Evolutionary conservation across 139 green algal genomes (phyloP).

Genomic region (Monoraphidium neglectum): DNA sequence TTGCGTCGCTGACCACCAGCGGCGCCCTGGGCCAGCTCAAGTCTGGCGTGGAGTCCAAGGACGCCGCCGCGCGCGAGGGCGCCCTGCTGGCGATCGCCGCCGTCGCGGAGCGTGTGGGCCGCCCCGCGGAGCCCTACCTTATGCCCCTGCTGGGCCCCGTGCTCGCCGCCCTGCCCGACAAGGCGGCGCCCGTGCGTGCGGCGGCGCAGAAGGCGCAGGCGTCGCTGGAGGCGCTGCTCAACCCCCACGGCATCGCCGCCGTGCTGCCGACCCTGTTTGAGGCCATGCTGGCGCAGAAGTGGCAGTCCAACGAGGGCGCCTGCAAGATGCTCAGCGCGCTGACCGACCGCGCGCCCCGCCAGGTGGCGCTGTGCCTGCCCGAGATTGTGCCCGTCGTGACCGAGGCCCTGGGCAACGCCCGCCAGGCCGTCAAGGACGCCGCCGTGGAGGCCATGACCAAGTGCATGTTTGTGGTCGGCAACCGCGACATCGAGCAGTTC

Average conservation of each 20-base stretch:
- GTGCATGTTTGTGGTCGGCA: slow-evolving; percentile 63
- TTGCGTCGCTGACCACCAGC: slow-evolving; percentile 4
- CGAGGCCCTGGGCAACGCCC: slow-evolving; percentile 69
- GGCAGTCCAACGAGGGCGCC: slow-evolving; percentile 76
- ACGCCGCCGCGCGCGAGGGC: slow-evolving; percentile 43
- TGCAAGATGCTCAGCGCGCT: slow-evolving; percentile 66
- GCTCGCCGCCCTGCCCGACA: slow-evolving; percentile 71
- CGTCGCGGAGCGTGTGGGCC: slow-evolving; percentile 40
- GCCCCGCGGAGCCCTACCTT: slow-evolving; percentile 67
- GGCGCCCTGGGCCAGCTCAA: slow-evolving; percentile 27
- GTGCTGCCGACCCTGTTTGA: slow-evolving; percentile 69
- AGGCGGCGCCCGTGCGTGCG: slow-evolving; percentile 56
- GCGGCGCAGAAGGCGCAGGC: slow-evolving; percentile 42
- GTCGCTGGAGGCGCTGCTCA: slow-evolving; percentile 43
- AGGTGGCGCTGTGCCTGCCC: slow-evolving; percentile 66
- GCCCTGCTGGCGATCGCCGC: slow-evolving; percentile 40
- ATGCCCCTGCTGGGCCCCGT: slow-evolving; percentile 62
- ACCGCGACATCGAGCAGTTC: slow-evolving; percentile 90
- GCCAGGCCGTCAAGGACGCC: slow-evolving; percentile 61
- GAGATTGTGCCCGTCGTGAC: slow-evolving; percentile 79
- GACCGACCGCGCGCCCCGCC: slow-evolving; percentile 46
- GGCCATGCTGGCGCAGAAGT: slow-evolving; percentile 69
- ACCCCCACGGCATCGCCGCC: slow-evolving; percentile 47
- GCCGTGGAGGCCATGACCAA: slow-evolving; percentile 44
- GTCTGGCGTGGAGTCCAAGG: slow-evolving; percentile 37